Percentiles rank a stretch among this genome's conserved stretches.
phyloP scores from a whole-genome alignment of 2,329 filamentous ascomycete genomes.

The Byssochlamys sp. region DNA sequence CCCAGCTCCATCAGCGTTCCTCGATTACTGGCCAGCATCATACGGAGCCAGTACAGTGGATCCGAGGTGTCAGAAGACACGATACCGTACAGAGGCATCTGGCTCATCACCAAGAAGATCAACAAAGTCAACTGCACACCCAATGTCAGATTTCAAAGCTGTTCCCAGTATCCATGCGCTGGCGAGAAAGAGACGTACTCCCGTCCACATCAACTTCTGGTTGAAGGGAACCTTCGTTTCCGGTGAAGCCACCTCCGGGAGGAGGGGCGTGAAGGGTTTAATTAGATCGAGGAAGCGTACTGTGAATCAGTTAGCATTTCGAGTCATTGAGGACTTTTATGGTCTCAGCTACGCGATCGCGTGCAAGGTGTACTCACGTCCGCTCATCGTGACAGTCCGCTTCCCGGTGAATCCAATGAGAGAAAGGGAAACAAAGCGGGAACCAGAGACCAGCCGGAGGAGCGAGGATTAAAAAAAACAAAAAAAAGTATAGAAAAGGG shows the following conservation, averaged over 20 bases:
- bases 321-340: not conserved
- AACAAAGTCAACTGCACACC: conserved; percentile 63
- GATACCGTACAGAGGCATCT: conserved; percentile 98
- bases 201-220: conserved; percentile 94
- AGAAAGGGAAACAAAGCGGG: conserved; percentile 21
- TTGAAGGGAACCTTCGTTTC: conserved; percentile 99
- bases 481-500: conserved; percentile 14
- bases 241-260: conserved; percentile 95
- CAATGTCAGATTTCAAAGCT: conserved; percentile 10
- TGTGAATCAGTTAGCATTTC: conserved; percentile 34
- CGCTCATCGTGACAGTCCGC: conserved; percentile 46
- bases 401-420: conserved; percentile 19
- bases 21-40: conserved; percentile 99
- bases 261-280: conserved; percentile 98
- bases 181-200: conserved; percentile 37
- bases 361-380: conserved; percentile 41
- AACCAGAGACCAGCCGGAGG: conserved; percentile 25
- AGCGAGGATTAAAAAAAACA: conserved; percentile 17
- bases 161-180: conserved; percentile 4
- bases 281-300: conserved; percentile 99
- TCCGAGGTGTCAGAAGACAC: conserved; percentile 97
- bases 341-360: conserved; percentile 16
- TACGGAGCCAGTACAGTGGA: conserved; percentile 97
- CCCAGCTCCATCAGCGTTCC: conserved; percentile 93
- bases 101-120: conserved; percentile 99